These are phyloP conservation scores for Ogataea ganodermae DNA, from an alignment of 805 yeast species.

Conservation along the genomic window DNA sequence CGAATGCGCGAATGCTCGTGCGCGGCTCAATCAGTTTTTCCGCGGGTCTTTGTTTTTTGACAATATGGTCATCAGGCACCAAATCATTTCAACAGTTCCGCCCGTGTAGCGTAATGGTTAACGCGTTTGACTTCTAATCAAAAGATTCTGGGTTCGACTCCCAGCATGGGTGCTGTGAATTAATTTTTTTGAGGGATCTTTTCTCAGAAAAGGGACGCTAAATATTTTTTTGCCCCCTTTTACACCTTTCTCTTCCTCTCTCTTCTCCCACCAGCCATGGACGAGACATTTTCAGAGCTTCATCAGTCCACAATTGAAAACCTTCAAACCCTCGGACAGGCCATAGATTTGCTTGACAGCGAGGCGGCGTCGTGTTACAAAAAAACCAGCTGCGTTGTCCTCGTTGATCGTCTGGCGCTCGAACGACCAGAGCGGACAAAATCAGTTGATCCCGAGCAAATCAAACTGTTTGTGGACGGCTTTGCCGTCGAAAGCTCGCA, in stretches of 20 bases:
- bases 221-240: not conserved
- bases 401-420: constrained; percentile 13
- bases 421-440: constrained; percentile 6
- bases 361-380: not conserved
- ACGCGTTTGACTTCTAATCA: constrained; percentile 70
- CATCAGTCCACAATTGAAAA: constrained; percentile 10
- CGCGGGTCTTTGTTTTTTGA: not conserved
- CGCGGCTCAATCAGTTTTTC: constrained; percentile 2
- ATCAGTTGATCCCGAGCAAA: constrained; percentile 7
- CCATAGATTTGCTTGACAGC: constrained; percentile 5
- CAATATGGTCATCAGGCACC: not conserved
- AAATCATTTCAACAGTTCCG: constrained; percentile 19
- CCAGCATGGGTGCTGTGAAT: constrained; percentile 40
- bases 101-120: constrained; percentile 68
- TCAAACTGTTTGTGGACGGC: constrained; percentile 5
- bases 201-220: no score
- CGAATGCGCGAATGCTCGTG: constrained; percentile 1
- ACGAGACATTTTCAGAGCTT: constrained; percentile 2
- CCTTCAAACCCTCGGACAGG: constrained; percentile 14
- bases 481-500: constrained; percentile 4
- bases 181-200: not conserved
- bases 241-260: not conserved
- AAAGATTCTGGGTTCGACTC: constrained; percentile 69
- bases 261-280: not conserved
- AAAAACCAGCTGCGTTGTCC: constrained; percentile 7